These are phyloP conservation scores for Colletotrichum sansevieriae DNA, from an alignment of 2,329 filamentous ascomycete species.

Conservation along the genomic window DNA sequence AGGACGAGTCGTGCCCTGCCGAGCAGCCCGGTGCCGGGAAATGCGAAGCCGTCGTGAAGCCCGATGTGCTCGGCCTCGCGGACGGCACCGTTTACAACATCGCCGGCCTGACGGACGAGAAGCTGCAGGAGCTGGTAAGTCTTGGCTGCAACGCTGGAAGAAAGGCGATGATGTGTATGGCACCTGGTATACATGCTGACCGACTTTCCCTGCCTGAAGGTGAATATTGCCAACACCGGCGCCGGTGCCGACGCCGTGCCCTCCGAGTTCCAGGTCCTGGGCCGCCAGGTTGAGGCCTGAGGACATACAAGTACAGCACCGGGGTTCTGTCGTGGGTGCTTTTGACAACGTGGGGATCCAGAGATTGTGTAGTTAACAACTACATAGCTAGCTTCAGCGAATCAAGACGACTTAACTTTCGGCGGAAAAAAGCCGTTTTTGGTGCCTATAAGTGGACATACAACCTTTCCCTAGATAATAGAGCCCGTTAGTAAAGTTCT, in stretches of 20 bases:
- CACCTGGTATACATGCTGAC: conserved; percentile 12
- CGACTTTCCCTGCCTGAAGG: conserved; percentile 6
- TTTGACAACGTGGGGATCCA: conserved; percentile 1
- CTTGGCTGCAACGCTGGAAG: background rate
- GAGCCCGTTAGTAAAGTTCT: too few relatives aligned
- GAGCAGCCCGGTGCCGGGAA: conserved; percentile 26
- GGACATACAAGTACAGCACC: background rate
- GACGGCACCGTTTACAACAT: conserved; percentile 34
- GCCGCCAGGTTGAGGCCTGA: conserved; percentile 11
- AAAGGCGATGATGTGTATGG: background rate
- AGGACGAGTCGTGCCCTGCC: conserved; percentile 23
- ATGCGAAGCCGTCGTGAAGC: conserved; percentile 28
- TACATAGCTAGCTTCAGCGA: background rate
- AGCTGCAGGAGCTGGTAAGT: conserved; percentile 26
- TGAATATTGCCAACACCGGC: conserved; percentile 21
- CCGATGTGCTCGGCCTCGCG: conserved; percentile 23
- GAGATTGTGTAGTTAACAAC: background rate
- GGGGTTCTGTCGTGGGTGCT: background rate
- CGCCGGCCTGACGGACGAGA: conserved; percentile 19
- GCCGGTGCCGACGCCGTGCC: conserved; percentile 29
- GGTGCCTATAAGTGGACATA: too few relatives aligned
- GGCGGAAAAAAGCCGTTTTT: background rate
- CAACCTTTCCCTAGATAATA: too few relatives aligned
- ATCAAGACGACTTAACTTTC: background rate
- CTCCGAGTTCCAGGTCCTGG: conserved; percentile 22